Conservation (phyloP, 2,329 filamentous ascomycete genomes). For the Penicillium hesseltinei region DNA sequence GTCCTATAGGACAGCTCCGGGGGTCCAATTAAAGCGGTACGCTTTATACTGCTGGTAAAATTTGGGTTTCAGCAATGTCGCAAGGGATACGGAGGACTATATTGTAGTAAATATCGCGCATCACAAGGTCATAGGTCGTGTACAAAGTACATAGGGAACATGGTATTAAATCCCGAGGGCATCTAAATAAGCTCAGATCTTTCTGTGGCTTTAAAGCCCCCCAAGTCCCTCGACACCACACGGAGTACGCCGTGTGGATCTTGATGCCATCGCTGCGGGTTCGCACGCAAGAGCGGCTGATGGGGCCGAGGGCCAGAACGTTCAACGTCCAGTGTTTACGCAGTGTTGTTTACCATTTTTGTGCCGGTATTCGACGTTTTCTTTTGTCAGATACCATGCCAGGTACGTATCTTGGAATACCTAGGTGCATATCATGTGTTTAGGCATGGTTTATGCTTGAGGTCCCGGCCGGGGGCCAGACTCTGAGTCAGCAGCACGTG, state of each 20-base stretch:
- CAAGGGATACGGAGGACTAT: not conserved
- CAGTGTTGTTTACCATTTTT: not conserved
- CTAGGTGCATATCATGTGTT: no score
- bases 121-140: not conserved
- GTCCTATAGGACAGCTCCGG: not conserved
- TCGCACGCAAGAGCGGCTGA: slow-evolving; percentile 11
- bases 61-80: not conserved
- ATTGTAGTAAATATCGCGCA: not conserved
- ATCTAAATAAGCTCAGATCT: slow-evolving; percentile 4
- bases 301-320: not conserved
- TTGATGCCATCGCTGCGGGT: slow-evolving; percentile 12
- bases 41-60: not conserved
- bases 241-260: not conserved
- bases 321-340: no score
- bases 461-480: not conserved
- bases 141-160: not conserved
- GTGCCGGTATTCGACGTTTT: not conserved
- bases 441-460: not conserved
- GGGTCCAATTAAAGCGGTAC: not conserved
- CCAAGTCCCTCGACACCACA: not conserved
- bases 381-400: not conserved
- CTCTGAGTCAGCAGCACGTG: not conserved
- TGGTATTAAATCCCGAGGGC: not conserved
- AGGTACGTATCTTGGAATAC: not conserved
- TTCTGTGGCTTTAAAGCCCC: slow-evolving; percentile 1